Conservation (phyloP, 306 rosid genomes). For the Ormosia semicastrata region DNA sequence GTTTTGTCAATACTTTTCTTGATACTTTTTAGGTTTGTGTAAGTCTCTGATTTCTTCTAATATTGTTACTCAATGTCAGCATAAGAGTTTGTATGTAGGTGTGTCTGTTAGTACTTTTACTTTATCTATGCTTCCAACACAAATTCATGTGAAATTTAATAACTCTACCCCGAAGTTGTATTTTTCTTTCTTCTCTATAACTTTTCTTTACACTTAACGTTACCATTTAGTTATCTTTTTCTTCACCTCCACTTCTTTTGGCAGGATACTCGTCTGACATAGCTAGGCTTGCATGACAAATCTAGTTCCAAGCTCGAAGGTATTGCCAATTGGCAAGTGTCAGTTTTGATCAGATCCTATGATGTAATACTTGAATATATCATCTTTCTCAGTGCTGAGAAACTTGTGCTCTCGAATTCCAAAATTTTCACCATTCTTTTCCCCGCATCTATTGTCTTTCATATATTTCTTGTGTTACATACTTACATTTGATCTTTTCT, state of each 20-base stretch:
- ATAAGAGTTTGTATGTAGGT: background rate
- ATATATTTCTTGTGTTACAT: constrained; percentile 17
- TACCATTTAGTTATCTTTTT: background rate
- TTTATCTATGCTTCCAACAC: constrained; percentile 6
- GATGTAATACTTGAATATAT: constrained; percentile 11
- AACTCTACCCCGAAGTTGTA: background rate
- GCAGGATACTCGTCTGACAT: constrained; percentile 26
- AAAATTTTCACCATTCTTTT: background rate
- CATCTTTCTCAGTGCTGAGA: constrained; percentile 14
- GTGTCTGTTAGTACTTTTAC: background rate
- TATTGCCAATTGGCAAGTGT: constrained; percentile 6
- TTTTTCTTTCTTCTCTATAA: background rate
- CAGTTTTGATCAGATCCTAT: constrained; percentile 1
- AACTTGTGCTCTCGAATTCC: background rate
- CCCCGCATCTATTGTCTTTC: background rate
- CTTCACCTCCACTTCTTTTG: background rate
- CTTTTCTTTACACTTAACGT: background rate
- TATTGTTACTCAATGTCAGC: background rate
- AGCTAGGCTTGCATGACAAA: constrained; percentile 1
- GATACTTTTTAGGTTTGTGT: background rate
- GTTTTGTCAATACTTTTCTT: background rate
- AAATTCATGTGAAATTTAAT: background rate
- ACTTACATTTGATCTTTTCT: constrained; percentile 19
- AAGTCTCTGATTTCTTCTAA: background rate
- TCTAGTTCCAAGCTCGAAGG: background rate